Evolutionary conservation across 192 early-diverging fungal genomes (phyloP), one percentile per base, ranked within the genome.

Genomic region (Pilobolus umbonatus): DNA sequence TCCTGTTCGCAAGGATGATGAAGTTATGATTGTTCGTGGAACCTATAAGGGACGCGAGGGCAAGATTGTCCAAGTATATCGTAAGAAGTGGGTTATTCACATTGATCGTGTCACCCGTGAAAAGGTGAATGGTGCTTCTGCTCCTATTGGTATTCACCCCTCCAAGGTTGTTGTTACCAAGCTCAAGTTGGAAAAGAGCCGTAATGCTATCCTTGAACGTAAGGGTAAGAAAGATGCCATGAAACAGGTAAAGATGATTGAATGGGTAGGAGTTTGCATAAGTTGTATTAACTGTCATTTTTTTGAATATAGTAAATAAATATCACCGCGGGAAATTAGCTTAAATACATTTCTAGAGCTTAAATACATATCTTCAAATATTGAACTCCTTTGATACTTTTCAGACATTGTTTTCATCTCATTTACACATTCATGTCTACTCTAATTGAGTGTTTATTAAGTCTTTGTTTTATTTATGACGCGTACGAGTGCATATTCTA

Each of bases 51-150:
- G 92, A 73, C 90, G 89, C 67, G 90, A 94, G 73, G 98, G 98
- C 69, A 96, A 96, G 88, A 92, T 99, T 59, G 76, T 82, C 60
- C 81, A 87, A 62, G 94, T 96, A 67, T 98, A 97, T 94, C 93
- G 98, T 76, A 91, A 94, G 81, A 97, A 95, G 88, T 99, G 87
- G 87, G 88, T 96, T 53, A 99, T 99, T 78, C 90, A 98, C 85
- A 88, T 99, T 54, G 96, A 99, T 75, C 94, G 96, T 68, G 76
- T 99, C 65, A 86, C 78, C 72, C 90, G 86, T 73, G 95, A 99
- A 79, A 99, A 99, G 92, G 86, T 85, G 72, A 99, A 98, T 82
- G 94, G 94, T 69, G 86, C 85, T 63, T 83, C 90, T 62, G 91
- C 93, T 50, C 87, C 85, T 52, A 83, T 98, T 73, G 91, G 91